Percentiles rank a stretch among this genome's conserved stretches.
phyloP scores from a whole-genome alignment of 2,329 filamentous ascomycete species.

The Alternaria novae-zelandiae region DNA sequence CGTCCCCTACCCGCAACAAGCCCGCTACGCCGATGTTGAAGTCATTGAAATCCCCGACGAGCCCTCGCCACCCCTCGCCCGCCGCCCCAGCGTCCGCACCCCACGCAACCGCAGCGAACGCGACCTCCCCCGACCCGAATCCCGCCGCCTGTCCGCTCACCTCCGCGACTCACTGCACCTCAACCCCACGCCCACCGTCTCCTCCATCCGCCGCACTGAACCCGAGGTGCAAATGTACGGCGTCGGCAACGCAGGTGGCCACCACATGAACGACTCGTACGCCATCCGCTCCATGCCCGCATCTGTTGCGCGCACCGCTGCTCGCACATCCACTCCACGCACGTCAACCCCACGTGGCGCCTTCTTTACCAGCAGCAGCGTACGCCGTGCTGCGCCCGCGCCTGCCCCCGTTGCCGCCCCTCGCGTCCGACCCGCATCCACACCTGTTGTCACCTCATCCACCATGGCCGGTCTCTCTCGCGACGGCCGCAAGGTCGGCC shows the following conservation, averaged over 20 bases:
- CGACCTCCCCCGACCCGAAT: slow-evolving; percentile 26
- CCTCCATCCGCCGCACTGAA: slow-evolving; percentile 40
- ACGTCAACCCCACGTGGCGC: slow-evolving; percentile 27
- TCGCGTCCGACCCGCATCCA: slow-evolving; percentile 8
- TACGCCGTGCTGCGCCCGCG: slow-evolving; percentile 28
- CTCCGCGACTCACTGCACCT: slow-evolving; percentile 56
- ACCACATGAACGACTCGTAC: slow-evolving; percentile 65
- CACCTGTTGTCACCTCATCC: slow-evolving; percentile 28
- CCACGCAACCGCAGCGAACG: slow-evolving; percentile 31
- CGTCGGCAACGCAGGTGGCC: slow-evolving; percentile 60
- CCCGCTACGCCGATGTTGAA: slow-evolving; percentile 33
- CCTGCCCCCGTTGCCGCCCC: slow-evolving; percentile 3
- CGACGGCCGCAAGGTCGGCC: slow-evolving; percentile 44
- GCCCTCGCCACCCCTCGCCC: slow-evolving; percentile 30
- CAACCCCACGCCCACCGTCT: slow-evolving; percentile 27
- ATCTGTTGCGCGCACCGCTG: slow-evolving; percentile 35
- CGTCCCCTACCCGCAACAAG: slow-evolving; percentile 35
- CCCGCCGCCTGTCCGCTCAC: slow-evolving; percentile 53
- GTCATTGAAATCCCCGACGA: slow-evolving; percentile 40
- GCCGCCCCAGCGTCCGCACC: slow-evolving; percentile 34
- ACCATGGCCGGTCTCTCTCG: slow-evolving; percentile 47
- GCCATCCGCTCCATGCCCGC: slow-evolving; percentile 40
- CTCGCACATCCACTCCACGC: slow-evolving; percentile 26
- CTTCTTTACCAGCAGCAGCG: slow-evolving; percentile 35
- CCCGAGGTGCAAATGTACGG: slow-evolving; percentile 57